Conservation (phyloP, 2,329 filamentous ascomycete genomes). For the Zymoseptoria ardabiliae region DNA sequence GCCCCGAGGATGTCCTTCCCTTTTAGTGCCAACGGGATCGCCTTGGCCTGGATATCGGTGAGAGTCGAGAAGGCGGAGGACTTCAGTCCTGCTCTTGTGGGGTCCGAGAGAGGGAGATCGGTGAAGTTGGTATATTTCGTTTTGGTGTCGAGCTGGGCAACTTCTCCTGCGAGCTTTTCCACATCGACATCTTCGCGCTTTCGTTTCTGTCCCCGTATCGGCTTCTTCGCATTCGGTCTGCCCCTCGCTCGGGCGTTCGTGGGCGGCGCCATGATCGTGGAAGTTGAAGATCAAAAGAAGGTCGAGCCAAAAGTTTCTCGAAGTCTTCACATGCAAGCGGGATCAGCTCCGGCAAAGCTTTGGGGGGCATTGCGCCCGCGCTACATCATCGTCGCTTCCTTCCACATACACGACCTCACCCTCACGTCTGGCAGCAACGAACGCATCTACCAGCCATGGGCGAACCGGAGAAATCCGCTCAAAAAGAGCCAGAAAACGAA, state of each 20-base stretch:
- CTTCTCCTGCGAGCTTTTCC: slow-evolving; percentile 30
- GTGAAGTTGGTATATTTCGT: slow-evolving; percentile 61
- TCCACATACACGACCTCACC: neutral
- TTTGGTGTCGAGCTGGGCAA: slow-evolving; percentile 50
- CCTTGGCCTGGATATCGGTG: slow-evolving; percentile 84
- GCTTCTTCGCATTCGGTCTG: slow-evolving; percentile 51
- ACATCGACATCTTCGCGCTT: slow-evolving; percentile 20
- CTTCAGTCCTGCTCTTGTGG: slow-evolving; percentile 72
- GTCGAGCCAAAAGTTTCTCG: neutral
- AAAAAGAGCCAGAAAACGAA: slow-evolving; percentile 20
- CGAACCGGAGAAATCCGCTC: neutral
- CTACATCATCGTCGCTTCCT: neutral
- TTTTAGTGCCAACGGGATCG: slow-evolving; percentile 81
- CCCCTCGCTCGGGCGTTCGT: slow-evolving; percentile 38
- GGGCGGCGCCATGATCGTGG: slow-evolving; percentile 17
- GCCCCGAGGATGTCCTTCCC: slow-evolving; percentile 84
- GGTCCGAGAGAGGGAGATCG: slow-evolving; percentile 76
- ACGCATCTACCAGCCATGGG: neutral
- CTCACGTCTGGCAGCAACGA: neutral
- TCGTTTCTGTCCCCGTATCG: slow-evolving; percentile 32
- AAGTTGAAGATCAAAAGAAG: neutral
- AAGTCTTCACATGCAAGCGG: slow-evolving; percentile 5
- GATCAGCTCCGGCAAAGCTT: slow-evolving; percentile 7
- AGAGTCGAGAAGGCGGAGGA: slow-evolving; percentile 81
- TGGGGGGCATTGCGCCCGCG: neutral